These are phyloP conservation scores for Trichoderma citrinoviride DNA, from an alignment of 2,329 filamentous ascomycete genomes.

Conservation along the genomic window DNA sequence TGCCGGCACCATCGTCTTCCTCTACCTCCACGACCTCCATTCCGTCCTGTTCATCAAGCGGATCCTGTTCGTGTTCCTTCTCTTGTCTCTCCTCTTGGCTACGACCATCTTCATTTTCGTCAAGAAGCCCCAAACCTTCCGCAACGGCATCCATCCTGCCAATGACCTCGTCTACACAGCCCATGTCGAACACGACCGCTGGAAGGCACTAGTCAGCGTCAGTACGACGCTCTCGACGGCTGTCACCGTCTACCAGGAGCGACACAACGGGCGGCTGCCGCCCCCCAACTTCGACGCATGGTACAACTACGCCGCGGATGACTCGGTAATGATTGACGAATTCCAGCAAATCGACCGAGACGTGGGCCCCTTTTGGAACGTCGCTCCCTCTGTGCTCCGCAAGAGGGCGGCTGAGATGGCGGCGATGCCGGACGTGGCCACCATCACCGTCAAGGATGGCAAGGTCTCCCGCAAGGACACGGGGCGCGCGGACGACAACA, in stretches of 20 bases:
- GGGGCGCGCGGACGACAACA: conserved; percentile 33
- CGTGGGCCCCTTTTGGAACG: conserved; percentile 72
- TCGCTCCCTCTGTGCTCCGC: conserved; percentile 66
- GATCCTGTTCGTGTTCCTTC: conserved; percentile 39
- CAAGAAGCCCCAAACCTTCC: conserved; percentile 32
- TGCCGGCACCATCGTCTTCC: conserved; percentile 43
- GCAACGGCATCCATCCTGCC: conserved; percentile 43
- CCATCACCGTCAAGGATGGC: conserved; percentile 62
- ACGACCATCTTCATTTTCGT: conserved; percentile 39
- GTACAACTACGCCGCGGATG: conserved; percentile 75
- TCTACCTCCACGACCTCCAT: conserved; percentile 44
- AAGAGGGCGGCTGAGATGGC: conserved; percentile 49
- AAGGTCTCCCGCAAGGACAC: conserved; percentile 47
- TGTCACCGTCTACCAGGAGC: conserved; percentile 48
- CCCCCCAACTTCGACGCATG: conserved; percentile 82
- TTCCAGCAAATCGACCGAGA: conserved; percentile 77
- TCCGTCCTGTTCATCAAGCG: conserved; percentile 45
- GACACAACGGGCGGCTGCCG: conserved; percentile 63
- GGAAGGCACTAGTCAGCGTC: conserved; percentile 46
- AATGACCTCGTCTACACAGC: conserved; percentile 49
- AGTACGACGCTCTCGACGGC: conserved; percentile 49
- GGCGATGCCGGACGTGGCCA: conserved; percentile 43
- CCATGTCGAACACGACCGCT: conserved; percentile 48
- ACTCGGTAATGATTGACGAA: conserved; percentile 73
- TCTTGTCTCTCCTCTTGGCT: conserved; percentile 39